phyloP scores from a whole-genome alignment of 2,329 filamentous ascomycete species.

The Fusarium sp. region DNA sequence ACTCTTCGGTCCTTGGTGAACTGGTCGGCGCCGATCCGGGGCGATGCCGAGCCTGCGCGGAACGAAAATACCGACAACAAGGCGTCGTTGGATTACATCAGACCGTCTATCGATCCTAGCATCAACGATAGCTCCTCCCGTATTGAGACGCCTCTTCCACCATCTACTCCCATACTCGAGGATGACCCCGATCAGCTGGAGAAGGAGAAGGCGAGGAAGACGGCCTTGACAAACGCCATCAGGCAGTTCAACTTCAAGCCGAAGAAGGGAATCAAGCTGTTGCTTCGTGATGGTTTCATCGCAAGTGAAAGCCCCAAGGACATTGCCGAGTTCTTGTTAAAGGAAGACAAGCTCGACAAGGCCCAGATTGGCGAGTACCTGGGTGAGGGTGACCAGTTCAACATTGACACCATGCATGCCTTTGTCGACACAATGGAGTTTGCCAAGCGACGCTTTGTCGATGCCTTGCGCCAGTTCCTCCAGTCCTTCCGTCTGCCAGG shows the following conservation, averaged over 20 bases:
- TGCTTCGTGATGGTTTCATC: conserved; percentile 90
- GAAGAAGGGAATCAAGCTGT: conserved; percentile 88
- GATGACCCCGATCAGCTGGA: conserved; percentile 96
- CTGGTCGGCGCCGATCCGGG: conserved; percentile 78
- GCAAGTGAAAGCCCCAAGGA: conserved; percentile 81
- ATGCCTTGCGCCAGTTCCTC: conserved; percentile 89
- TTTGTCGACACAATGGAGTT: conserved; percentile 98
- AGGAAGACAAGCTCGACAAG: conserved; percentile 89
- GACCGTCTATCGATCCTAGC: conserved; percentile 77
- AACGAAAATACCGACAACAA: conserved; percentile 51
- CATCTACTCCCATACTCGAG: conserved; percentile 78
- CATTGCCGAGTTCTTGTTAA: conserved; percentile 84
- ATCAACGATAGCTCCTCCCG: conserved; percentile 70
- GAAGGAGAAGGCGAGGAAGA: conserved; percentile 93
- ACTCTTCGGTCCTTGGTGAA: conserved; percentile 90
- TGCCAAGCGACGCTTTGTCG: conserved; percentile 88
- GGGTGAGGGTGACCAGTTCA: conserved; percentile 91
- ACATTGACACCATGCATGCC: conserved; percentile 97
- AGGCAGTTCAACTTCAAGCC: conserved; percentile 98
- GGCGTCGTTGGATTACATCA: conserved; percentile 54
- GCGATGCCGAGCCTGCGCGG: conserved; percentile 61
- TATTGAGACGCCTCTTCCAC: conserved; percentile 67
- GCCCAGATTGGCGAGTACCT: conserved; percentile 93
- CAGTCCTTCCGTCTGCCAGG: conserved; percentile 95
- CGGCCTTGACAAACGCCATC: conserved; percentile 88